Evolutionary conservation across 2,329 filamentous ascomycete species (phyloP), one percentile per base, ranked within the genome.

Genomic region (Myriosclerotinia curreyana): DNA sequence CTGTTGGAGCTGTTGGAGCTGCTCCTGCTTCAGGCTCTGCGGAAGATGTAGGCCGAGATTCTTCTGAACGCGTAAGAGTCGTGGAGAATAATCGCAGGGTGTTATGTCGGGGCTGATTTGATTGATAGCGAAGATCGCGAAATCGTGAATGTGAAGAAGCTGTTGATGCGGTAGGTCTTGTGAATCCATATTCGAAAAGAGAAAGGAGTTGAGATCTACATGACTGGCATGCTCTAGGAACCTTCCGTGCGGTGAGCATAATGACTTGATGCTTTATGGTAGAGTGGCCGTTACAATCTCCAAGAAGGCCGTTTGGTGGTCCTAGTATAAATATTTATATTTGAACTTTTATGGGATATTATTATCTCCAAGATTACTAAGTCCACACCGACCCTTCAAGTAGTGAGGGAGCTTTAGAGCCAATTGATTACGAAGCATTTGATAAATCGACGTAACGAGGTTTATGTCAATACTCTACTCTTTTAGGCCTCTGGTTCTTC

Each of bases 131-230:
- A 49, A 65, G 49, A 17, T 59, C 55, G 34, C 60, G 54, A 50
- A 51, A 54, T 59, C 61, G 48, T 50, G 51, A 38, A 56, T 48
- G 60, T 54, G 51, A 44, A 51, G 42, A 61, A 55, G 28, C 34
- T 22, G 49, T 68, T 17, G 65, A 53, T 4, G 58, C 64, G 56
- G 64, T 60, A 44, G 61, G 61, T 51, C 28, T 71, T 22, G 70
- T 69, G 67, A 76, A 76, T 15, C 75, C 73, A 59, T 73, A 65
- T 64, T 76, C 72, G 51, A 76, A 75, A 0, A 77, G 64, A 6
- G 70, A 68, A 31, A 73, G 70, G 0, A 77, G 70, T 50, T 75
- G 74, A 22, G 71, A 68, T 58, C 74, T 72, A 65, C 75, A 76
- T 66, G 73, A 73, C 61, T 72, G 72, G 60, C 75, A 76, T 42